Percentiles rank a stretch among this genome's conserved stretches.
phyloP scores from a whole-genome alignment of 1,139 yeast genomes.

The Candida labiduridarum region DNA sequence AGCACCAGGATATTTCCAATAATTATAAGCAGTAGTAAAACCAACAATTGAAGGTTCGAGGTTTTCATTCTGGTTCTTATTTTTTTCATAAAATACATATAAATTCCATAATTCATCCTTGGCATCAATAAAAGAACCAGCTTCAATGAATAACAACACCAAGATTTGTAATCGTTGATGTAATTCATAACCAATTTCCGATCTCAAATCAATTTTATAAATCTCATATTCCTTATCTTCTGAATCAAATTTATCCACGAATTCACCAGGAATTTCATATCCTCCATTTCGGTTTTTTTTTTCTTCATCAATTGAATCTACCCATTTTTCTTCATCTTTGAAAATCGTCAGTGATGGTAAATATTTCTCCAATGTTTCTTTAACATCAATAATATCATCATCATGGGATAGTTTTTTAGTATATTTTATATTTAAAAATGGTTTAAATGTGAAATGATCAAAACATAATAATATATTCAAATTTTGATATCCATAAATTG shows the following conservation, averaged over 20 bases:
- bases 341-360: conserved; percentile 64
- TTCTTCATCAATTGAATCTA: conserved; percentile 54
- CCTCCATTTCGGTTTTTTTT: conserved; percentile 22
- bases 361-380: conserved; percentile 52
- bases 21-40: conserved; percentile 80
- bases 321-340: conserved; percentile 71
- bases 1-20: conserved; percentile 73
- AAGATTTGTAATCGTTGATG: conserved; percentile 77
- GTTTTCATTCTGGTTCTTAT: conserved; percentile 30
- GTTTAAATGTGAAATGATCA: conserved; percentile 48
- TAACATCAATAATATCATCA: conserved; percentile 54
- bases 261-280: conserved; percentile 52
- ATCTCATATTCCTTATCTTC: conserved; percentile 35
- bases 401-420: conserved; percentile 49
- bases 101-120: conserved; percentile 75
- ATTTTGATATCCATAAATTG: conserved; percentile 81
- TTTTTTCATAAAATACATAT: conserved; percentile 48
- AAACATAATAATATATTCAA: conserved; percentile 53
- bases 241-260: conserved; percentile 36
- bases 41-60: conserved; percentile 60
- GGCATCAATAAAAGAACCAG: conserved; percentile 85
- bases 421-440: conserved; percentile 60
- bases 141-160: conserved; percentile 85
- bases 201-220: conserved; percentile 43
- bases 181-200: conserved; percentile 49